Evolutionary conservation across 2,329 filamentous ascomycete genomes (phyloP).

Genomic region (Fusarium palustre): DNA sequence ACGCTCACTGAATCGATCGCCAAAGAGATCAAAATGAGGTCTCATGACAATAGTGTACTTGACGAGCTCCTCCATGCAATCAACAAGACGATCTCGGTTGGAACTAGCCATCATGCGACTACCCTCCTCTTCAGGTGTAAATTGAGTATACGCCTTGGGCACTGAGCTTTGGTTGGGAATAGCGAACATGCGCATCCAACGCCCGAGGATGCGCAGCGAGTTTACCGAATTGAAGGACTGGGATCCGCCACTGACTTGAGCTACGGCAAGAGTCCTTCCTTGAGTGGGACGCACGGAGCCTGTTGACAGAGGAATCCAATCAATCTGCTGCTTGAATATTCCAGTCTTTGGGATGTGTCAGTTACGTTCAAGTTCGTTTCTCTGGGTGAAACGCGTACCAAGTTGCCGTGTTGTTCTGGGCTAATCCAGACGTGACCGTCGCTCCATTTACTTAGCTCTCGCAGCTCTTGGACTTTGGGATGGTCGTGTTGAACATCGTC

Average conservation of each 20-base stretch:
- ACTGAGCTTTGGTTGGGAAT: slow-evolving; percentile 15
- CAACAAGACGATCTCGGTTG: neutral
- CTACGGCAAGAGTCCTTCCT: neutral
- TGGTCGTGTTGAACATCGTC: slow-evolving; percentile 1
- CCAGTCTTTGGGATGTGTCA: neutral
- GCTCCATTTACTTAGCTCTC: neutral
- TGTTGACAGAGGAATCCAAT: slow-evolving; percentile 7
- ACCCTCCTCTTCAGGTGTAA: neutral
- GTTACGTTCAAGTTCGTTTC: rapidly evolving
- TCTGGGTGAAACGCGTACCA: neutral
- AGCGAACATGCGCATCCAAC: slow-evolving; percentile 12
- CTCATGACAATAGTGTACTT: slow-evolving; percentile 15
- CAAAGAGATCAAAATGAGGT: neutral
- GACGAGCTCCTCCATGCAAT: slow-evolving; percentile 15
- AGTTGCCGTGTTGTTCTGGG: neutral
- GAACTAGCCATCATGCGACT: slow-evolving; percentile 5
- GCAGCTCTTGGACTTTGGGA: neutral
- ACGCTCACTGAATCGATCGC: neutral
- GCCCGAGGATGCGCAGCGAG: rapidly evolving
- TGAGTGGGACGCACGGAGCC: neutral
- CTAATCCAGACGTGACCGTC: neutral
- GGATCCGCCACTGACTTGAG: neutral
- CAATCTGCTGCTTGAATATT: slow-evolving; percentile 14
- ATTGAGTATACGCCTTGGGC: neutral
- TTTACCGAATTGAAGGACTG: neutral